Percentiles rank a stretch among this genome's conserved stretches.
Conservation (phyloP, 2,329 filamentous ascomycete genomes). For the Triangularia verruculosa region DNA sequence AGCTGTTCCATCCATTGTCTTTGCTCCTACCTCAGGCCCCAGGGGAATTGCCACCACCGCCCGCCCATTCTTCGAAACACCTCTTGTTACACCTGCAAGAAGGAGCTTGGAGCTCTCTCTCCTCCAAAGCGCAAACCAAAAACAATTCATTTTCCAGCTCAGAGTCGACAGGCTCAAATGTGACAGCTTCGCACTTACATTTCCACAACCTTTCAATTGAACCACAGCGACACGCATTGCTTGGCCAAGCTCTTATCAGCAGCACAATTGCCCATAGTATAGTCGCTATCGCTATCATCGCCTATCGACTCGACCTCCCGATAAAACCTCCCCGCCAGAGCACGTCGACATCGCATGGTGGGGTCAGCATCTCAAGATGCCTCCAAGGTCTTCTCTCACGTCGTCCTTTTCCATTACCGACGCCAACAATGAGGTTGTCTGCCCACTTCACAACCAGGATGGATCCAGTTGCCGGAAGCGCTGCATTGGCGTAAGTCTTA, state of each 20-base stretch:
- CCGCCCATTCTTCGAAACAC: constrained; percentile 41
- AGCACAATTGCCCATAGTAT: constrained; percentile 24
- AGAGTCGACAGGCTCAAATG: constrained; percentile 23
- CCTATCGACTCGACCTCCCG: constrained; percentile 20
- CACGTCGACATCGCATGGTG: constrained; percentile 47
- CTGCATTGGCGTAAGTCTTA: constrained; percentile 87
- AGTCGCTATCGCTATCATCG: constrained; percentile 32
- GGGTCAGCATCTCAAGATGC: constrained; percentile 63
- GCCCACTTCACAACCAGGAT: constrained; percentile 93
- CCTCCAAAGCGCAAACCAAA: constrained; percentile 25
- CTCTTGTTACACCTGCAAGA: constrained; percentile 42
- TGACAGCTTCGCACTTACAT: constrained; percentile 29
- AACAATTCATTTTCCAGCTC: constrained; percentile 18
- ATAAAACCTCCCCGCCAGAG: constrained; percentile 19
- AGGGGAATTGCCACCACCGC: constrained; percentile 29
- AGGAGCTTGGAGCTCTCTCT: constrained; percentile 37
- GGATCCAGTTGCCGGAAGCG: constrained; percentile 95
- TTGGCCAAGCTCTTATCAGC: neutral
- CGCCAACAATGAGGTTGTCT: constrained; percentile 93
- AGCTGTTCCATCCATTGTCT: constrained; percentile 23
- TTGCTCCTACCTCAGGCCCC: constrained; percentile 19
- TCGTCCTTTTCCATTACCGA: constrained; percentile 91
- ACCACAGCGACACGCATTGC: neutral
- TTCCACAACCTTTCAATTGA: constrained; percentile 26
- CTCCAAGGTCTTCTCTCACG: constrained; percentile 80